Conservation (phyloP, 2,329 filamentous ascomycete species). For the Drechmeria coniospora region DNA sequence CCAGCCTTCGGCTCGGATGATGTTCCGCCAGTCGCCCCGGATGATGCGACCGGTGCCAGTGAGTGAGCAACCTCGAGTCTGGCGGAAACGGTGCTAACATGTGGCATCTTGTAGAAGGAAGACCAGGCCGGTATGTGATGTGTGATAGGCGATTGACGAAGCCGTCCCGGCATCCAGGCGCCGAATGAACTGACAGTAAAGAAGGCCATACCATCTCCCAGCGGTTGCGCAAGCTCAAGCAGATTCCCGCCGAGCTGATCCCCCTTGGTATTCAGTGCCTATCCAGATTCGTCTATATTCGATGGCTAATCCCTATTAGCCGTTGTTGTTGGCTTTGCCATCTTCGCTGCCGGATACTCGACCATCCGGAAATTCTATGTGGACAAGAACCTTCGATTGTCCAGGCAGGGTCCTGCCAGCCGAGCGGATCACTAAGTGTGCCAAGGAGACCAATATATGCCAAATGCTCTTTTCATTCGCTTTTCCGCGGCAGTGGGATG, state of each 20-base stretch:
- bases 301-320: constrained; percentile 29
- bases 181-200: constrained; percentile 2
- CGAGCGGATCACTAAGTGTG: constrained; percentile 20
- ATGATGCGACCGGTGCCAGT: constrained; percentile 61
- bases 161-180: not conserved
- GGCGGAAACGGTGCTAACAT: constrained; percentile 11
- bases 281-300: not conserved
- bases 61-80: constrained; percentile 15
- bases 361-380: constrained; percentile 64
- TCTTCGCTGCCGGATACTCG: constrained; percentile 72
- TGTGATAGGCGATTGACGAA: not conserved
- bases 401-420: constrained; percentile 44
- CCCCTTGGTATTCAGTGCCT: constrained; percentile 56
- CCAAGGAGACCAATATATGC: constrained; percentile 2
- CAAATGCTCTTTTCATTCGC: constrained; percentile 2
- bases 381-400: constrained; percentile 86
- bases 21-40: constrained; percentile 50
- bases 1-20: constrained; percentile 46
- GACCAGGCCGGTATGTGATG: constrained; percentile 48
- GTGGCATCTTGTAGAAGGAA: constrained; percentile 36
- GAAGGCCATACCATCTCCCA: constrained; percentile 93
- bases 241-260: constrained; percentile 84
- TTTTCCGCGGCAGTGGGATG: constrained; percentile 4
- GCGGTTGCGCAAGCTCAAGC: constrained; percentile 76
- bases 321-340: constrained; percentile 73